phyloP scores from a whole-genome alignment of 2,329 filamentous ascomycete genomes.

The Aspergillus floridensis region DNA sequence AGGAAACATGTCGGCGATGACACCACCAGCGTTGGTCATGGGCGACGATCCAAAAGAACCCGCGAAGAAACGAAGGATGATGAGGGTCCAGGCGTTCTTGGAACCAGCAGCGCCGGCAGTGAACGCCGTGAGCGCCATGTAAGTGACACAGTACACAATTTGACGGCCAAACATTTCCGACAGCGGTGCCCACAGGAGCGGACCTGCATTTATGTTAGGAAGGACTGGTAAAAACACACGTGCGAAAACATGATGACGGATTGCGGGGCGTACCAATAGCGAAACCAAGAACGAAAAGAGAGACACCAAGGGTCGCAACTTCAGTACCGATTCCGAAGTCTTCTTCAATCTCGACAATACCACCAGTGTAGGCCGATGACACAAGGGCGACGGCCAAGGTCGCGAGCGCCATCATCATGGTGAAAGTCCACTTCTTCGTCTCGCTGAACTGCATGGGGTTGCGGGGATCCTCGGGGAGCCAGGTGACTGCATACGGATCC shows the following conservation, averaged over 20 bases:
- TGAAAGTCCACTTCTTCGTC: slow-evolving; percentile 42
- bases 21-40: slow-evolving; percentile 61
- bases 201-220: slow-evolving; percentile 24
- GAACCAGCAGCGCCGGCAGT: slow-evolving; percentile 59
- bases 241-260: neutral
- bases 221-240: neutral
- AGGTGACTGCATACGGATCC: slow-evolving; percentile 45
- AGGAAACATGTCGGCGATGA: slow-evolving; percentile 61
- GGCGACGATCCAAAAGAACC: slow-evolving; percentile 62
- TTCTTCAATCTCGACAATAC: slow-evolving; percentile 34
- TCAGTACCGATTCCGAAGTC: slow-evolving; percentile 38
- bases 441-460: slow-evolving; percentile 40
- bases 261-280: slow-evolving; percentile 33
- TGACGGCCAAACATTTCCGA: slow-evolving; percentile 41
- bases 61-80: slow-evolving; percentile 67
- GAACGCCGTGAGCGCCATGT: slow-evolving; percentile 55
- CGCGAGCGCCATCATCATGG: slow-evolving; percentile 37
- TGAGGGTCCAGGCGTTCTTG: slow-evolving; percentile 57
- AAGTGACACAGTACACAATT: slow-evolving; percentile 34
- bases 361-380: slow-evolving; percentile 45
- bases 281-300: slow-evolving; percentile 48
- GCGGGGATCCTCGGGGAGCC: slow-evolving; percentile 43
- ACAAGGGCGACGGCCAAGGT: slow-evolving; percentile 45
- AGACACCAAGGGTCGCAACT: slow-evolving; percentile 43
- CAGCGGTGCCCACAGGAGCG: slow-evolving; percentile 45